phyloP scores from a whole-genome alignment of 208 protist genomes.

The Trypanosomatidae sp. region DNA sequence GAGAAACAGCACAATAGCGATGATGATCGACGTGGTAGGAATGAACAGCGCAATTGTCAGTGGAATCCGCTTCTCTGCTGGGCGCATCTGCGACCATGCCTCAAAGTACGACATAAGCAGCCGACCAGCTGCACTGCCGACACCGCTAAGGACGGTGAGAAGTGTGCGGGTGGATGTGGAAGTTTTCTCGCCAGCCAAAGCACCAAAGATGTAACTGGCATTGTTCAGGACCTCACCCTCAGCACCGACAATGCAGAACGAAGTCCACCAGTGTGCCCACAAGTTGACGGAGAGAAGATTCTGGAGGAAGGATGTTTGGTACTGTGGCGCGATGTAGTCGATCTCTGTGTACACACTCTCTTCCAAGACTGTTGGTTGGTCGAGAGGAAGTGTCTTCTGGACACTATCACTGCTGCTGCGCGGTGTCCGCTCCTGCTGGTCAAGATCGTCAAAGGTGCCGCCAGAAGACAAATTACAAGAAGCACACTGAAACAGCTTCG shows the following conservation, averaged over 20 bases:
- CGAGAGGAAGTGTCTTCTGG: slow-evolving; percentile 6
- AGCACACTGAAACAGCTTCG: background rate
- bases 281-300: slow-evolving; percentile 34
- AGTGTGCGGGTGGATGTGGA: slow-evolving; percentile 28
- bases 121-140: slow-evolving; percentile 41
- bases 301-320: slow-evolving; percentile 34
- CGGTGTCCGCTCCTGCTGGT: background rate
- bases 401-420: background rate
- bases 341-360: slow-evolving; percentile 26
- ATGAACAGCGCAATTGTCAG: slow-evolving; percentile 41
- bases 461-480: background rate
- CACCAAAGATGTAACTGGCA: slow-evolving; percentile 38
- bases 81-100: slow-evolving; percentile 37
- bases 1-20: slow-evolving; percentile 40
- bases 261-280: slow-evolving; percentile 30
- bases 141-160: slow-evolving; percentile 44
- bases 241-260: slow-evolving; percentile 27
- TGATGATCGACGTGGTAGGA: slow-evolving; percentile 36
- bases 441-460: background rate
- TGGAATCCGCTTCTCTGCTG: slow-evolving; percentile 49
- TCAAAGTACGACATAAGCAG: slow-evolving; percentile 47
- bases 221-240: slow-evolving; percentile 47
- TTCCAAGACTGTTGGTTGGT: background rate
- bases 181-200: slow-evolving; percentile 34
- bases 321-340: slow-evolving; percentile 58